Evolutionary conservation across 1,284 basidiomycete genomes (phyloP).

Genomic region (Pseudozyma tsukubaensis): DNA sequence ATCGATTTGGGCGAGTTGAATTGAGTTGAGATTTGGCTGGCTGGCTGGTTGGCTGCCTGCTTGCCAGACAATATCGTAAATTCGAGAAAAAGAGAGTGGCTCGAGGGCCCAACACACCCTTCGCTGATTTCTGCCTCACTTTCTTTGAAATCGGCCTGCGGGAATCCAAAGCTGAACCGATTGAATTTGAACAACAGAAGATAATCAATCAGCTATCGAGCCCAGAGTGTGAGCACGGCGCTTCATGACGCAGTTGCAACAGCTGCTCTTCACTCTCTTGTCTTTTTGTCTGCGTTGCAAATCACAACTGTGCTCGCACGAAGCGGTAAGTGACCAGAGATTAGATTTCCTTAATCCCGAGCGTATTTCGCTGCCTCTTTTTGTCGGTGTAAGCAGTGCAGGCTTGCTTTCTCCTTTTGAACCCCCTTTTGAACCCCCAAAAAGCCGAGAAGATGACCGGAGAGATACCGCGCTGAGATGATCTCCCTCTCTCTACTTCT

Average conservation of each 20-base stretch:
- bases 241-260: conserved; percentile 15
- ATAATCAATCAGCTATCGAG: conserved; percentile 8
- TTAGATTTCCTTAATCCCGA: no score
- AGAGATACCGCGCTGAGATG: conserved; percentile 5
- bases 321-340: no score
- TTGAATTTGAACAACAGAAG: neutral
- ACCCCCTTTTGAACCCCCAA: neutral
- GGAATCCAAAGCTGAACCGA: no score
- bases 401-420: neutral
- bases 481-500: neutral
- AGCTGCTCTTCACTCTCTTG: neutral
- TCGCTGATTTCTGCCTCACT: conserved; percentile 3
- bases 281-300: no score
- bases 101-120: neutral
- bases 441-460: conserved; percentile 14
- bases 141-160: neutral
- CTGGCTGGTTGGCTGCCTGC: neutral
- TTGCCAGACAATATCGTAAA: conserved; percentile 6
- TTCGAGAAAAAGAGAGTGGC: no score
- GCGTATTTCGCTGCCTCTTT: no score
- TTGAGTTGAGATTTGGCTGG: neutral
- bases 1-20: conserved; percentile 24
- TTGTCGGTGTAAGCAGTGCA: no score
- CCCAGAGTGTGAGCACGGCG: neutral
- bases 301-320: no score